phyloP scores from a whole-genome alignment of 176 grass and related monocot species.

The Alopecurus myosuroides region DNA sequence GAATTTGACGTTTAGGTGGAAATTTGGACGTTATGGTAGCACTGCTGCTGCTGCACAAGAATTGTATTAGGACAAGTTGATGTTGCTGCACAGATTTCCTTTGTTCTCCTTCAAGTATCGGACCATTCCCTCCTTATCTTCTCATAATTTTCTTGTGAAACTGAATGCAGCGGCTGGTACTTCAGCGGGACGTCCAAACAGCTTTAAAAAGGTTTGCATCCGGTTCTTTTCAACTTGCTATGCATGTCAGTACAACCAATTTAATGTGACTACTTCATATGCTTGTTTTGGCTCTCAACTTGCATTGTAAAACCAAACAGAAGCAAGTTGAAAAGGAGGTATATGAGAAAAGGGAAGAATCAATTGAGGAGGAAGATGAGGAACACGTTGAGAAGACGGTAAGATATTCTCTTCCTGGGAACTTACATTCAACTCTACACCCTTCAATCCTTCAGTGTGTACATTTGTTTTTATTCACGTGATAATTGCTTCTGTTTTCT shows the following conservation, averaged over 20 bases:
- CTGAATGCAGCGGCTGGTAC: constrained; percentile 66
- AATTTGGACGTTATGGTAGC: background rate
- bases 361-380: constrained; percentile 53
- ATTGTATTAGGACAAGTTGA: background rate
- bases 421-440: background rate
- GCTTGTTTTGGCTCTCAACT: constrained; percentile 8
- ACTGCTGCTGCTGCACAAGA: background rate
- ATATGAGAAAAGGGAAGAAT: constrained; percentile 42
- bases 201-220: constrained; percentile 51
- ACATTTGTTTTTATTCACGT: background rate
- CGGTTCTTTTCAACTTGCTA: background rate
- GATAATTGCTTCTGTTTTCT: background rate
- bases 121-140: background rate
- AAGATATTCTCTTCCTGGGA: constrained; percentile 24
- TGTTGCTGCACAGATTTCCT: background rate
- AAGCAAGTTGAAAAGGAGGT: constrained; percentile 36
- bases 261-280: background rate
- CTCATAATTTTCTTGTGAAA: constrained; percentile 19
- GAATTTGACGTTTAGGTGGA: background rate
- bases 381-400: constrained; percentile 49
- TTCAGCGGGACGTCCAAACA: constrained; percentile 50
- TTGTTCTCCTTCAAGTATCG: background rate
- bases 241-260: background rate
- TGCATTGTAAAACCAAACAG: constrained; percentile 32
- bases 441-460: background rate